Evolutionary conservation across 345 rosid species (phyloP).

Genomic region (Mercurialis annua): DNA sequence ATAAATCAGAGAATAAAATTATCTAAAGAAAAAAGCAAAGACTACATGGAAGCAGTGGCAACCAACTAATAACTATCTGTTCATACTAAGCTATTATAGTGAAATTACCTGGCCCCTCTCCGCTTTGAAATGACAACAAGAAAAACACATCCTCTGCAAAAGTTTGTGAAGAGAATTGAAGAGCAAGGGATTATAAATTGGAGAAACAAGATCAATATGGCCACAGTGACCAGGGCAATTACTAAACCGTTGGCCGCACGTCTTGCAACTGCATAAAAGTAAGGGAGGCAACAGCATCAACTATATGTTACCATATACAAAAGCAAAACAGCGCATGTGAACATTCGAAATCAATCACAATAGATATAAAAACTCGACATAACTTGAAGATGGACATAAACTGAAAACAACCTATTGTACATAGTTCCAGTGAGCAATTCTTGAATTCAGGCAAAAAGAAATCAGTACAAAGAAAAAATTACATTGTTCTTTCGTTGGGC

Average conservation of each 20-base stretch:
- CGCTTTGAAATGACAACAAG: slow-evolving; percentile 55
- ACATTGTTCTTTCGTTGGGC: slow-evolving; percentile 36
- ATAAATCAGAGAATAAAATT: background rate
- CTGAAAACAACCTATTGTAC: background rate
- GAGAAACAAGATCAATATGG: slow-evolving; percentile 67
- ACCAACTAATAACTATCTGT: slow-evolving; percentile 2
- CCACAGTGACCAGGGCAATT: slow-evolving; percentile 95
- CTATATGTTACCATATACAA: background rate
- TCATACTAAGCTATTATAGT: background rate
- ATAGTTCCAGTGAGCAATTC: background rate
- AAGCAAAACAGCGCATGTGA: background rate
- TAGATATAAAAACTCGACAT: background rate
- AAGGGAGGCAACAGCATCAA: slow-evolving; percentile 13
- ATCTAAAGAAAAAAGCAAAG: slow-evolving; percentile 1
- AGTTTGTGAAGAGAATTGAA: slow-evolving; percentile 54
- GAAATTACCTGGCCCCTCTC: slow-evolving; percentile 38
- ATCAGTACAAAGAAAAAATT: background rate
- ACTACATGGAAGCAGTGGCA: background rate
- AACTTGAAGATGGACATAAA: background rate
- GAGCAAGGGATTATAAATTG: slow-evolving; percentile 74
- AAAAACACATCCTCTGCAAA: slow-evolving; percentile 63
- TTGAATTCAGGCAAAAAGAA: background rate
- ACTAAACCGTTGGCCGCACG: slow-evolving; percentile 55
- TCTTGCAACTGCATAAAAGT: slow-evolving; percentile 65
- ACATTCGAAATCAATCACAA: background rate